Conservation (phyloP, 495 filamentous ascomycete genomes). For the Penicillium canescens region DNA sequence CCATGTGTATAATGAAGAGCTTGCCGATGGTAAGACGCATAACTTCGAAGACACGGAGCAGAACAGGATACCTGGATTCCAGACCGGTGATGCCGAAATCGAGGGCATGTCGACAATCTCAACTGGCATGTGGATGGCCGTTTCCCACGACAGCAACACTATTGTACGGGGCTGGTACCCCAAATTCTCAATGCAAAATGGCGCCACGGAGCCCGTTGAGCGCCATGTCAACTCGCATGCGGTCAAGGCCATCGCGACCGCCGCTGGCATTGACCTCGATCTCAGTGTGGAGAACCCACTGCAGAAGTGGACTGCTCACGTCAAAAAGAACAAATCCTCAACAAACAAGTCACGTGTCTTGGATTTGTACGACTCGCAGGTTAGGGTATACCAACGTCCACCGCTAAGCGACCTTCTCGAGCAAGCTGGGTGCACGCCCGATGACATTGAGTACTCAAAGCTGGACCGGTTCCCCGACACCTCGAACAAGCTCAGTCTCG, state of each 20-base stretch:
- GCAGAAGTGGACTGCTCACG: conserved; percentile 53
- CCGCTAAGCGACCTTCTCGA: conserved; percentile 43
- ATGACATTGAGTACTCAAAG: conserved; percentile 40
- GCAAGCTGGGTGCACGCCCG: conserved; percentile 24
- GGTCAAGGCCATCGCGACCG: conserved; percentile 60
- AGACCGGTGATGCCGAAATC: conserved; percentile 25
- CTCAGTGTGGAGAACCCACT: conserved; percentile 63
- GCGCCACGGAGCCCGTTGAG: conserved; percentile 31
- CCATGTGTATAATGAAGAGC: conserved; percentile 84
- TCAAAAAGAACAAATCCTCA: conserved; percentile 28
- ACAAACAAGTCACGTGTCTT: conserved; percentile 31
- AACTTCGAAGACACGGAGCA: conserved; percentile 9
- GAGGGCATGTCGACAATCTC: conserved; percentile 35
- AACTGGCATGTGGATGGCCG: conserved; percentile 60
- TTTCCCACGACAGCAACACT: conserved; percentile 66
- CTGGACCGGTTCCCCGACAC: conserved; percentile 44
- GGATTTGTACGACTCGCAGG: conserved; percentile 47
- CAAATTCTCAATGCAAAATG: conserved; percentile 36
- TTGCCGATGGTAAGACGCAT: conserved; percentile 53
- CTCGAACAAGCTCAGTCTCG: conserved; percentile 49
- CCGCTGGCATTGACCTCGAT: conserved; percentile 67
- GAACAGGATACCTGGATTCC: conserved; percentile 26
- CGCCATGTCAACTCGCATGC: conserved; percentile 69
- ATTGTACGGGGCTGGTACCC: conserved; percentile 71
- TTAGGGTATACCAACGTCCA: conserved; percentile 44